Percentiles rank a stretch among this genome's conserved stretches.
Conservation (phyloP, 2,329 filamentous ascomycete species). For the Plenodomus lindquistii region DNA sequence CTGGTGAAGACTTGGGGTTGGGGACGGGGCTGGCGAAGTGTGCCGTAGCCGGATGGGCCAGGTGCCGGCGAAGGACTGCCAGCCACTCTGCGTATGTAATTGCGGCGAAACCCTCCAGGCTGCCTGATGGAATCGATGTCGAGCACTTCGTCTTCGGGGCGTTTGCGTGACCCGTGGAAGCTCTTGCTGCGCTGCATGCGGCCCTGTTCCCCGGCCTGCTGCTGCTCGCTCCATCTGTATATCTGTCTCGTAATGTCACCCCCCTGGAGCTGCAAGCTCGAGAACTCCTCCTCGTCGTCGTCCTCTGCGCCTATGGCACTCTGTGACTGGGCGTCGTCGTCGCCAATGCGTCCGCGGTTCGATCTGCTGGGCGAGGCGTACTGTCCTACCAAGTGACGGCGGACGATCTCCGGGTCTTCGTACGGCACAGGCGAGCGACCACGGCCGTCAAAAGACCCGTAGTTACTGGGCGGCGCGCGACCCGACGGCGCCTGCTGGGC, state of each 20-base stretch:
- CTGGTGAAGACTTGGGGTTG: slow-evolving; percentile 65
- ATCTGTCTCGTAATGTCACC: slow-evolving; percentile 94
- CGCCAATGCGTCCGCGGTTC: slow-evolving; percentile 27
- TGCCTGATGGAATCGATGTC: slow-evolving; percentile 91
- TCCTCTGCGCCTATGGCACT: slow-evolving; percentile 50
- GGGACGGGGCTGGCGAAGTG: slow-evolving; percentile 25
- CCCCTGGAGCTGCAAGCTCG: slow-evolving; percentile 87
- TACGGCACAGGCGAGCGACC: slow-evolving; percentile 62
- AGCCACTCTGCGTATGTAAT: slow-evolving; percentile 80
- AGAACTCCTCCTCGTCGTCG: slow-evolving; percentile 73
- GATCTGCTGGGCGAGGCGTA: slow-evolving; percentile 45
- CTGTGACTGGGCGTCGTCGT: slow-evolving; percentile 30
- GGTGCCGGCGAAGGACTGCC: slow-evolving; percentile 61
- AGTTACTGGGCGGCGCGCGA: slow-evolving; percentile 68
- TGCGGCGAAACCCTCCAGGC: slow-evolving; percentile 89
- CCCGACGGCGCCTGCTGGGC: slow-evolving; percentile 48
- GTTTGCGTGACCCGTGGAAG: slow-evolving; percentile 76
- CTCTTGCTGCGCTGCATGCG: slow-evolving; percentile 81
- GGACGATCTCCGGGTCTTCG: slow-evolving; percentile 90
- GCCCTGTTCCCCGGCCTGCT: slow-evolving; percentile 66
- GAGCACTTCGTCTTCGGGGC: slow-evolving; percentile 77
- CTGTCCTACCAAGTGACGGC: slow-evolving; percentile 74
- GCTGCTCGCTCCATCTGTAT: slow-evolving; percentile 94
- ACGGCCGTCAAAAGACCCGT: slow-evolving; percentile 82
- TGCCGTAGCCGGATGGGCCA: slow-evolving; percentile 51